phyloP scores from a whole-genome alignment of 129 eudicot genomes.

The Dittrichia graveolens region DNA sequence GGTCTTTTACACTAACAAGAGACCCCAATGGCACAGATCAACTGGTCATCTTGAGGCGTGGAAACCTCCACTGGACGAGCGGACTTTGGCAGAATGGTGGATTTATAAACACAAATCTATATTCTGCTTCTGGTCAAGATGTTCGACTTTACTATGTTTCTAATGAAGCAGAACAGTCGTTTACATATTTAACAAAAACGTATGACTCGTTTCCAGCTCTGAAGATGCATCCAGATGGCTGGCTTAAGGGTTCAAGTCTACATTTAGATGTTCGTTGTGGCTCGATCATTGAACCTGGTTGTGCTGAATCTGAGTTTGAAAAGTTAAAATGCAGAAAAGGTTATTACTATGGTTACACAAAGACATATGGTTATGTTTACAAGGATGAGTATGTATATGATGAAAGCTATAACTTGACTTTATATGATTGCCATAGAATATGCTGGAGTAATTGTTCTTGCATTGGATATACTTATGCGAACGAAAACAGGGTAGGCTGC shows the following conservation, averaged over 20 bases:
- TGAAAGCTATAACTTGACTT: conserved; percentile 28
- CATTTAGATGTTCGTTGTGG: neutral
- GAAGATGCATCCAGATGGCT: conserved; percentile 20
- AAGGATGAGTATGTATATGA: conserved; percentile 25
- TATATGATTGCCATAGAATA: conserved; percentile 38
- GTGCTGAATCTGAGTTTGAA: conserved; percentile 25
- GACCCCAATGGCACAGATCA: conserved; percentile 25
- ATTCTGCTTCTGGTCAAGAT: neutral
- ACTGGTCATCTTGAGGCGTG: conserved; percentile 31
- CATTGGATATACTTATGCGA: conserved; percentile 28
- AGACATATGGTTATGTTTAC: neutral
- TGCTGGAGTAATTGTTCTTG: conserved; percentile 43
- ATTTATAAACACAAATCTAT: conserved; percentile 11
- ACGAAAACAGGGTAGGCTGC: conserved; percentile 29
- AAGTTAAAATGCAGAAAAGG: conserved; percentile 34
- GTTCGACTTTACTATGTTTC: conserved; percentile 21
- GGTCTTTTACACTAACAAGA: conserved; percentile 25
- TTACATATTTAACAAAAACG: conserved; percentile 23
- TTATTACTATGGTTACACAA: neutral
- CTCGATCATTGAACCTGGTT: conserved; percentile 11
- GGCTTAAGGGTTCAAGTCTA: neutral
- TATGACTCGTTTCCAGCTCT: conserved; percentile 25
- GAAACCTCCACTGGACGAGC: conserved; percentile 36
- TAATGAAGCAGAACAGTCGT: conserved; percentile 36
- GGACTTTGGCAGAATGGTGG: conserved; percentile 40